A percentile compares a stretch with the other conserved stretches of the same genome.
These are phyloP conservation scores for Wakefieldia striispora DNA, from an alignment of 768 basidiomycete species.

Conservation along the genomic window DNA sequence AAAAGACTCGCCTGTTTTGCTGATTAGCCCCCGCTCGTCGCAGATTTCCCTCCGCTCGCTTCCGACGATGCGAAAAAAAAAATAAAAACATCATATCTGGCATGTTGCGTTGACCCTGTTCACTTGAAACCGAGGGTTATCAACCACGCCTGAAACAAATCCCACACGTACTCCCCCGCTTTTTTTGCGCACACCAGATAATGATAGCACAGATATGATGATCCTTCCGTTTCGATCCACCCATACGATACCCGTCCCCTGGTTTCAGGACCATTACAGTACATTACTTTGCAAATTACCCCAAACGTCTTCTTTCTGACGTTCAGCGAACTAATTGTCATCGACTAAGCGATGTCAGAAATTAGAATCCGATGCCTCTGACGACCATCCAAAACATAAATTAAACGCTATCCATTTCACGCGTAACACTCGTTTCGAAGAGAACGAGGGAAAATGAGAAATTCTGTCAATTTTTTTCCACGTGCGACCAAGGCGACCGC, in stretches of 20 bases:
- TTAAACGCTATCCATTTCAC: background rate
- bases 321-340: too few relatives aligned
- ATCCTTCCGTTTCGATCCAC: too few relatives aligned
- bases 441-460: background rate
- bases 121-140: constrained; percentile 17
- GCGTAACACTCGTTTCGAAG: background rate
- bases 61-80: constrained; percentile 17
- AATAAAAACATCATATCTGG: background rate
- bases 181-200: constrained; percentile 5
- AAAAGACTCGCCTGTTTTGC: background rate
- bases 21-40: background rate
- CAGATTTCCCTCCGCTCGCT: constrained; percentile 19
- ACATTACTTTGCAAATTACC: constrained; percentile 18
- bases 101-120: constrained; percentile 5
- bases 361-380: constrained; percentile 3
- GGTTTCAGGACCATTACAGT: constrained; percentile 9
- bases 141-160: constrained; percentile 15
- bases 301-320: constrained; percentile 2
- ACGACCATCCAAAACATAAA: constrained; percentile 3
- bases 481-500: background rate
- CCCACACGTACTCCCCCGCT: background rate
- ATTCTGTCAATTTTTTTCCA: too few relatives aligned
- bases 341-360: constrained; percentile 8
- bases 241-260: background rate
- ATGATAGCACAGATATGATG: constrained; percentile 2